Conservation (phyloP, 495 filamentous ascomycete genomes). For the Amphirosellinia nigrospora region DNA sequence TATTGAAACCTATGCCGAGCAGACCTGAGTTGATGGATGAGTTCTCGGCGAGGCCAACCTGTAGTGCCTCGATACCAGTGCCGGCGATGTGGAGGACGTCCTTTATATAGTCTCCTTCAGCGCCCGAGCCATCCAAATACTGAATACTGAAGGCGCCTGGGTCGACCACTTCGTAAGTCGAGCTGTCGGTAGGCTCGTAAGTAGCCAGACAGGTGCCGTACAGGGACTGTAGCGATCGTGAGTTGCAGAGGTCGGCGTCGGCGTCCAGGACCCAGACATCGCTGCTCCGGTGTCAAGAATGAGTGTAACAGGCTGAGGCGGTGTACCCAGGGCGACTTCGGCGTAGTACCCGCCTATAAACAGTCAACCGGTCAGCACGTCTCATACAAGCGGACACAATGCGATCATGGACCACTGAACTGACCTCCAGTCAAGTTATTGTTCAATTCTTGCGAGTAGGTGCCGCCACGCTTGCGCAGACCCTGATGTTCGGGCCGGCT, state of each 20-base stretch:
- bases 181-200: slow-evolving; percentile 65
- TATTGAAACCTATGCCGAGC: slow-evolving; percentile 84
- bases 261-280: slow-evolving; percentile 75
- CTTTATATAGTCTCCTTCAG: slow-evolving; percentile 75
- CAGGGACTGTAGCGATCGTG: slow-evolving; percentile 37
- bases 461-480: slow-evolving; percentile 34
- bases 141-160: slow-evolving; percentile 74
- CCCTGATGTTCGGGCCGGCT: slow-evolving; percentile 22
- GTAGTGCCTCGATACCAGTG: slow-evolving; percentile 65
- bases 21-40: slow-evolving; percentile 76
- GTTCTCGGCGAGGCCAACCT: slow-evolving; percentile 81
- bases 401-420: neutral
- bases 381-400: neutral
- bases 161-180: slow-evolving; percentile 69
- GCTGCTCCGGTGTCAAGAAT: slow-evolving; percentile 83
- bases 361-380: neutral
- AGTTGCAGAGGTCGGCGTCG: slow-evolving; percentile 51
- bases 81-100: slow-evolving; percentile 77
- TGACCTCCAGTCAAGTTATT: slow-evolving; percentile 54
- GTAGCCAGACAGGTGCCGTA: slow-evolving; percentile 42
- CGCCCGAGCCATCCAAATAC: slow-evolving; percentile 75
- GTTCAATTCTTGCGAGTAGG: slow-evolving; percentile 46
- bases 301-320: slow-evolving; percentile 61
- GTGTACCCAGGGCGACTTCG: slow-evolving; percentile 73
- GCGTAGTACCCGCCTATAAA: slow-evolving; percentile 61